Evolutionary conservation across 1,139 yeast genomes (phyloP).

Genomic region (Keqinozyma sinolaborantium): DNA sequence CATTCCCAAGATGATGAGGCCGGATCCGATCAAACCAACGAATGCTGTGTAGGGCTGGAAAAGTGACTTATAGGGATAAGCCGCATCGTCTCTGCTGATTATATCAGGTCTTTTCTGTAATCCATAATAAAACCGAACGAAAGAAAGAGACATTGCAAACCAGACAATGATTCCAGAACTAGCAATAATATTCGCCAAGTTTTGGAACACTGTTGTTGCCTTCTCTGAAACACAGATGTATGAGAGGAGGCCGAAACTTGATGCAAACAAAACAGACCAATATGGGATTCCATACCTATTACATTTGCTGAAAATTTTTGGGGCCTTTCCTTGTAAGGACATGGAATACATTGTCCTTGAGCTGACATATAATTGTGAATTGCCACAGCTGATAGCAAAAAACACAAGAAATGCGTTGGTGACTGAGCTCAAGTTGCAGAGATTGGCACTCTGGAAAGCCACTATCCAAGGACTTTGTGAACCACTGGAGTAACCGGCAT

Average conservation of each 20-base stretch:
- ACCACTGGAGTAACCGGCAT: conserved; percentile 55
- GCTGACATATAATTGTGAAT: conserved; percentile 74
- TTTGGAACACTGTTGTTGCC: conserved; percentile 64
- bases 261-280: conserved; percentile 60
- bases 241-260: conserved; percentile 57
- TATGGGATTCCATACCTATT: conserved; percentile 71
- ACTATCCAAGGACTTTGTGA: conserved; percentile 79
- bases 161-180: conserved; percentile 74
- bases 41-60: conserved; percentile 75
- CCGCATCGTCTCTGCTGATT: conserved; percentile 55
- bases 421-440: conserved; percentile 59
- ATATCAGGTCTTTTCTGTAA: conserved; percentile 64
- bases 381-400: conserved; percentile 75
- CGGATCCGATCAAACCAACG: conserved; percentile 58
- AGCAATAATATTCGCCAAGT: conserved; percentile 61
- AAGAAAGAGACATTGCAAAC: conserved; percentile 79
- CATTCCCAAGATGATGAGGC: conserved; percentile 54
- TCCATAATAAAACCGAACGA: conserved; percentile 67
- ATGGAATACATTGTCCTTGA: conserved; percentile 76
- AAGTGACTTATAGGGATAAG: conserved; percentile 77
- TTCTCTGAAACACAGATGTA: conserved; percentile 55
- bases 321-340: conserved; percentile 69
- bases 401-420: conserved; percentile 66
- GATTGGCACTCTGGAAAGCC: conserved; percentile 67
- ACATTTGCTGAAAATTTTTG: conserved; percentile 56